Evolutionary conservation across 2,329 filamentous ascomycete species (phyloP), one percentile per base, ranked within the genome.

Genomic region (Pleoardoris graminearum): DNA sequence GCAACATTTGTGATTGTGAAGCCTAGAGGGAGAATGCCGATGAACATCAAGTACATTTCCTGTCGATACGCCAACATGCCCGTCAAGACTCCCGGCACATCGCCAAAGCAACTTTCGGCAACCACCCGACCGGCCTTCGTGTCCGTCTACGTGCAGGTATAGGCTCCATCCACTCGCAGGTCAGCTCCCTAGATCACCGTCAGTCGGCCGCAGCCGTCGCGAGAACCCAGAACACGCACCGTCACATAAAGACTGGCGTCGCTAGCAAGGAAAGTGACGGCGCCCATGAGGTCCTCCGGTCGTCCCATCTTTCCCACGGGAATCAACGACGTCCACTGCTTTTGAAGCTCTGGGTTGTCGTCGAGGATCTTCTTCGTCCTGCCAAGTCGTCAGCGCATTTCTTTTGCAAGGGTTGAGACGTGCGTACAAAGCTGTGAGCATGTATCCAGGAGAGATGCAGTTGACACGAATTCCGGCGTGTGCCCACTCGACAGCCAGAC

Each of bases 331-430:
- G 86, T 95, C 93, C 93, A 97, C 75, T 94, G 87, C 69, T 87
- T 82, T 75, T 91, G 89, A 33, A 97, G 84, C 49, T 94, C 90
- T 17, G 92, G 91, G 75, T 96, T 95, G 54, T 96, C 91, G 59
- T 94, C 89, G 22, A 97, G 84, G 63, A 97, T 97, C 79, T 96
- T 96, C 78, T 91, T 86, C 36, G 91, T 97, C 48, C 90, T 95
- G 67, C 42, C 12, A 38, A n/a, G 29, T 22, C 21, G 46, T 71
- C 43, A 69, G 61, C 35, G 38, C 23, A 23, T 7, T 27, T n/a
- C 21, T 8, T 12, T 22, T 8, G 17, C 39, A 17, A n/a, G 12
- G 10, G 1, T 17, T 16, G 21, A 21, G 14, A 11, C 2, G 22
- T 7, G 77, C 88, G 84, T 81, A 93, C 89, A 97, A 77, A 53